These are phyloP conservation scores for Suillus cothurnatus DNA, from an alignment of 768 basidiomycete genomes.

Conservation along the genomic window DNA sequence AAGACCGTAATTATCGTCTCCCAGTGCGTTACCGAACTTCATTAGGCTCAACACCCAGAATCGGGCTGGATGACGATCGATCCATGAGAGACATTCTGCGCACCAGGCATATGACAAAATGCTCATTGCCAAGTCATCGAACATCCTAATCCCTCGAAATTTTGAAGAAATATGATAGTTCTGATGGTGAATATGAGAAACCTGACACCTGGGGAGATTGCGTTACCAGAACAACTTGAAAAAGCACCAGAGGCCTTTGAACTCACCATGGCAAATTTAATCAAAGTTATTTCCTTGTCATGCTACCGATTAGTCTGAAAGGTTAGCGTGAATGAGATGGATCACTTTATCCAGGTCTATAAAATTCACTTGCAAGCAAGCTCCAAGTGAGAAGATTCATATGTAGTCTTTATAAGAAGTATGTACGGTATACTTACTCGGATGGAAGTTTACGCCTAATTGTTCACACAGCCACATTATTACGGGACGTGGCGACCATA, in stretches of 20 bases:
- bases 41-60: neutral
- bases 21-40: neutral
- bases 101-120: neutral
- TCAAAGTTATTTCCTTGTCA: neutral
- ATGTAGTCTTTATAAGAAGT: no score
- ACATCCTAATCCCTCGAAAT: neutral
- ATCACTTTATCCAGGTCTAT: neutral
- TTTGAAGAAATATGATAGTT: neutral
- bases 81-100: neutral
- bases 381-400: neutral
- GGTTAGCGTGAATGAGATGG: neutral
- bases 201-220: neutral
- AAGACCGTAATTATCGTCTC: neutral
- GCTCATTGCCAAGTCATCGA: no score
- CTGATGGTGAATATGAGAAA: neutral
- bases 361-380: neutral
- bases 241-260: neutral
- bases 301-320: neutral
- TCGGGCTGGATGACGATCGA: neutral
- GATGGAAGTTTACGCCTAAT: no score
- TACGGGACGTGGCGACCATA: slow-evolving; percentile 2
- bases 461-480: slow-evolving; percentile 2
- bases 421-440: no score
- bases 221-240: neutral
- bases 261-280: neutral